Evolutionary conservation across 164 flowering plant genomes (phyloP), one percentile per base, ranked within the genome.

Genomic region (Tinospora cordifolia): DNA sequence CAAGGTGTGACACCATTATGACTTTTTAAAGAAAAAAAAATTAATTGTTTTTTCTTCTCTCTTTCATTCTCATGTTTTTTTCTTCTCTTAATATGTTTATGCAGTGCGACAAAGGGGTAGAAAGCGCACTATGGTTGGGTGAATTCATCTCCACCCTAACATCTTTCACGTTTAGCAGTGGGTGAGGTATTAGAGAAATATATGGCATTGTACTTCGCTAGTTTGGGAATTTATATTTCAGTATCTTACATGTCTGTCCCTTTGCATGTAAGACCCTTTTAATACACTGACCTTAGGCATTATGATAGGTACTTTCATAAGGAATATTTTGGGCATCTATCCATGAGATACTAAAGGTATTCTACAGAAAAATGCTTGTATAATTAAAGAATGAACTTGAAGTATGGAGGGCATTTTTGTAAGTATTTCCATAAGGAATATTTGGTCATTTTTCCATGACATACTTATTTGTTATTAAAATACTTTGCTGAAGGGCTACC

Each of bases 71-170:
- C 3, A 9, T 67, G 62, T 44, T 41, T 1, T 59, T 62, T 19
- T 68, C 59, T 22, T 6, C 21, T 69, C 19, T 25, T 65, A 17
- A 8, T 51, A 40, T 46, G 26, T 10, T 49, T 49, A 62, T 67
- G 40, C 89, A 91, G 98, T 91, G 69, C 74, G 93, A 66, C 91
- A 84, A 72, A 83, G 96, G 75, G 98, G 97, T 59, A 81, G 97
- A 68, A 93, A 91, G 76, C 88, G 91, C 63, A 87, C 93, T 71
- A 91, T 91, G 97, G 79, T 90, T 71, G 98, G 96, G 58, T 93
- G 78, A 91, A 30, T 58, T 40, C 38, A 19, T 66, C 21, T 41
- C 44, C 25, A 63, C 57, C 21, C 47, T 3, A 24, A 38, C 44
- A 17, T 39, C 12, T 8, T 22, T 65, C 41, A 34, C 58, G 60